A percentile compares a stretch with the other conserved stretches of the same genome.
Evolutionary conservation across 176 grass and related monocot genomes (phyloP).

Genomic region (Hyparrhenia diplandra): DNA sequence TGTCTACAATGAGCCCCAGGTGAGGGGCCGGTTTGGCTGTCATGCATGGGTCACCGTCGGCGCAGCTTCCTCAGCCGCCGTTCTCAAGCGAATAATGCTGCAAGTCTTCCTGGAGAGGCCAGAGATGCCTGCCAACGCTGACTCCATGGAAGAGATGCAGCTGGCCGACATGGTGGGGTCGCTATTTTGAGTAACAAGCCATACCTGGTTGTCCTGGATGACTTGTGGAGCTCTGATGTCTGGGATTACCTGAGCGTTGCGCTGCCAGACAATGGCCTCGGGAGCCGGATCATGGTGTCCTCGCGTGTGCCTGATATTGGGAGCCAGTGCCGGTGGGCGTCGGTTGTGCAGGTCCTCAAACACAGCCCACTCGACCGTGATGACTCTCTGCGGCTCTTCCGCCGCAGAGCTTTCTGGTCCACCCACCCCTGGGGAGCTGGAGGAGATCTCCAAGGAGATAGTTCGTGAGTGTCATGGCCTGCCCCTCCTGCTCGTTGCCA

Average conservation of each 20-base stretch:
- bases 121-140: background rate
- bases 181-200: slow-evolving; percentile 7
- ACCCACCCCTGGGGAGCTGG: background rate
- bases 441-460: background rate
- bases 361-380: background rate
- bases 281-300: slow-evolving; percentile 1
- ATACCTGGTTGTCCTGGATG: slow-evolving; percentile 5
- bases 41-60: background rate
- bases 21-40: background rate
- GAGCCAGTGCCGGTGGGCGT: background rate
- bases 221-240: slow-evolving; percentile 8
- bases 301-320: background rate
- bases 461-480: background rate
- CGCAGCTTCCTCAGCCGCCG: background rate
- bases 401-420: background rate
- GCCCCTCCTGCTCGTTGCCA: slow-evolving; percentile 12
- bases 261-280: background rate
- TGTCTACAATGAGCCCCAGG: background rate
- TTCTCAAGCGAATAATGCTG: background rate
- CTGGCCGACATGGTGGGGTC: background rate
- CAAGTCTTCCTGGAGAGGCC: background rate
- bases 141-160: slow-evolving; percentile 11
- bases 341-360: background rate
- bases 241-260: slow-evolving; percentile 11
- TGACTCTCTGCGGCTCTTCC: background rate